Conservation (phyloP, 2,329 filamentous ascomycete genomes). For the Colletotrichum somersetense region DNA sequence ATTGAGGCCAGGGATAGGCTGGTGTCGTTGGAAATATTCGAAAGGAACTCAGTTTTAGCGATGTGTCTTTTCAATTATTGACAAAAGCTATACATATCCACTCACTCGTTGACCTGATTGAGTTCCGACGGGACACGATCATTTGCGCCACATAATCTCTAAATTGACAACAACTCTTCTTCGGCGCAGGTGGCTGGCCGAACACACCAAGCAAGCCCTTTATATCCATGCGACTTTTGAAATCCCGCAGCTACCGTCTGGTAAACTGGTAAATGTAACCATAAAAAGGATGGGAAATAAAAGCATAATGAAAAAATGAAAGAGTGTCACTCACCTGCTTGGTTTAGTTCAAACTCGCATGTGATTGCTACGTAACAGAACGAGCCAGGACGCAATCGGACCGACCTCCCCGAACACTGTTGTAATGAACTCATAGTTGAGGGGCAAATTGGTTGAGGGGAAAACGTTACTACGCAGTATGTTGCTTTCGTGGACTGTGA, state of each 20-base stretch:
- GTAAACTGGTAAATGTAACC: neutral
- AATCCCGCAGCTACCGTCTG: too few relatives aligned
- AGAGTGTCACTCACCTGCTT: too few relatives aligned
- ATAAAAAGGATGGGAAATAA: accelerated
- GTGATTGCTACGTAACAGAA: neutral
- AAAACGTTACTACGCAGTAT: too few relatives aligned
- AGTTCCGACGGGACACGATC: neutral
- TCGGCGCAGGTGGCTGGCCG: too few relatives aligned
- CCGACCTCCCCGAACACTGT: too few relatives aligned
- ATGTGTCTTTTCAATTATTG: neutral
- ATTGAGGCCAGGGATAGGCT: neutral
- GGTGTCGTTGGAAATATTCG: neutral
- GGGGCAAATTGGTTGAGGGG: too few relatives aligned
- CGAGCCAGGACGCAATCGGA: too few relatives aligned
- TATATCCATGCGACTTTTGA: neutral
- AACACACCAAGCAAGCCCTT: neutral
- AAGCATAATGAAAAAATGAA: too few relatives aligned
- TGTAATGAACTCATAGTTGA: neutral
- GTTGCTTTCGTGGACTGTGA: too few relatives aligned
- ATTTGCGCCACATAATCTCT: neutral
- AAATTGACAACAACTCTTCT: neutral
- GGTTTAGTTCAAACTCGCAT: too few relatives aligned
- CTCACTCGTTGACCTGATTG: neutral
- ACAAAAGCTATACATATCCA: neutral
- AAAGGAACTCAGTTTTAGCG: neutral